phyloP scores from a whole-genome alignment of 441 rosid species.

The Gossypium trilobum region DNA sequence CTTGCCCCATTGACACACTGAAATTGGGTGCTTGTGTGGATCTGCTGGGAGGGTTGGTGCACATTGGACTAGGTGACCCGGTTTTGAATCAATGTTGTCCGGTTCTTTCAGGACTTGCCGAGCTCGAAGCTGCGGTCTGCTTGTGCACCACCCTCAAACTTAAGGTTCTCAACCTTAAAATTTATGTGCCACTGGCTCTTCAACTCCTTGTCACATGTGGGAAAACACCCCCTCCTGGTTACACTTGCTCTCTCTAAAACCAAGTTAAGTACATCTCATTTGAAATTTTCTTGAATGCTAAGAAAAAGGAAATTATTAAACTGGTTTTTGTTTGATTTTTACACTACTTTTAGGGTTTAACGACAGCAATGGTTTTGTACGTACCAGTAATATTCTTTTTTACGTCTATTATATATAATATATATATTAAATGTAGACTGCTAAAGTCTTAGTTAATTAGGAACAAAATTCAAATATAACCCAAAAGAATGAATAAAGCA shows the following conservation, averaged over 20 bases:
- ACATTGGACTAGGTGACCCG: conserved; percentile 55
- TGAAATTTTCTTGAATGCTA: too few species aligned
- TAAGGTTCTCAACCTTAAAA: conserved; percentile 49
- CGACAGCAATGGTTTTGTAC: too few species aligned
- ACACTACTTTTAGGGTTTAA: not conserved
- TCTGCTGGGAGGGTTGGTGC: conserved; percentile 62
- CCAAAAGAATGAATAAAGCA: too few species aligned
- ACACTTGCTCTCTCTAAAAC: conserved; percentile 54
- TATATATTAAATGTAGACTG: too few species aligned
- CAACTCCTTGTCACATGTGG: conserved; percentile 68
- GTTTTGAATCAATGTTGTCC: conserved; percentile 60
- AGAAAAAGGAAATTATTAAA: too few species aligned
- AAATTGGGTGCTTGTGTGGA: conserved; percentile 68
- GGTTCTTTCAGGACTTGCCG: conserved; percentile 44
- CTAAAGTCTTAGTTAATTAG: too few species aligned
- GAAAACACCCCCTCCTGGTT: conserved; percentile 67
- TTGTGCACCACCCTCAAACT: conserved; percentile 59
- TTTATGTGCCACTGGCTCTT: conserved; percentile 59
- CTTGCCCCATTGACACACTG: conserved; percentile 55
- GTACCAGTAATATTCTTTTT: not conserved
- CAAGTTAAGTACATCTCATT: conserved; percentile 16
- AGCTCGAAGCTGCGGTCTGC: conserved; percentile 60
- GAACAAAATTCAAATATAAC: too few species aligned
- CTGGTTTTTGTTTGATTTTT: not conserved
- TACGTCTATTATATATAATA: not conserved